These are phyloP conservation scores for Euptelea pleiosperma DNA, from an alignment of 164 flowering plant genomes.

Conservation along the genomic window DNA sequence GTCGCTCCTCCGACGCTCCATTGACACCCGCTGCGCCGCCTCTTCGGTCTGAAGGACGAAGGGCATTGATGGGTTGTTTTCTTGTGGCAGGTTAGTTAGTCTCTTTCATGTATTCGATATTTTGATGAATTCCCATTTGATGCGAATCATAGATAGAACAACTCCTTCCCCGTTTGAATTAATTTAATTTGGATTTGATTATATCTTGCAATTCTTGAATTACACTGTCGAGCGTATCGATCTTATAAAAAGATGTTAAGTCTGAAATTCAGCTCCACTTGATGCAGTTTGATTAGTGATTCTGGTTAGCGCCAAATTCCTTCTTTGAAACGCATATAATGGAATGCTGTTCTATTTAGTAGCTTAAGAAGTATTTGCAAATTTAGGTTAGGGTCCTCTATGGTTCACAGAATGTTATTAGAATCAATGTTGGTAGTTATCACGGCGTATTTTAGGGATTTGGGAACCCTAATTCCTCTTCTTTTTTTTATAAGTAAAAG, in stretches of 20 bases:
- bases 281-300: background rate
- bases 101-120: background rate
- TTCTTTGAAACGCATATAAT: too few relatives aligned
- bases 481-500: too few relatives aligned
- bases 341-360: background rate
- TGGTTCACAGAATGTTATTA: background rate
- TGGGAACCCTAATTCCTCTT: background rate
- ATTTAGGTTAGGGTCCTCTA: too few relatives aligned
- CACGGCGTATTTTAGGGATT: background rate
- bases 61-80: slow-evolving; percentile 44
- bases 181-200: background rate
- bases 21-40: slow-evolving; percentile 1
- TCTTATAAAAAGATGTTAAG: too few relatives aligned
- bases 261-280: background rate
- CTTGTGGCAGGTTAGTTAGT: slow-evolving; percentile 48
- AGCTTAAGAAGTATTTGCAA: background rate
- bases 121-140: background rate
- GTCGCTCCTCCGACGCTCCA: slow-evolving; percentile 30
- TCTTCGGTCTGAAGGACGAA: slow-evolving; percentile 34
- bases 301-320: background rate
- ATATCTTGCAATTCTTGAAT: background rate
- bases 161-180: too few relatives aligned
- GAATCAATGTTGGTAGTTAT: background rate
- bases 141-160: too few relatives aligned
- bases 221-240: background rate